Evolutionary conservation across 805 yeast species (phyloP), one percentile per base, ranked within the genome.

Genomic region (Wickerhamiella nectarea): DNA sequence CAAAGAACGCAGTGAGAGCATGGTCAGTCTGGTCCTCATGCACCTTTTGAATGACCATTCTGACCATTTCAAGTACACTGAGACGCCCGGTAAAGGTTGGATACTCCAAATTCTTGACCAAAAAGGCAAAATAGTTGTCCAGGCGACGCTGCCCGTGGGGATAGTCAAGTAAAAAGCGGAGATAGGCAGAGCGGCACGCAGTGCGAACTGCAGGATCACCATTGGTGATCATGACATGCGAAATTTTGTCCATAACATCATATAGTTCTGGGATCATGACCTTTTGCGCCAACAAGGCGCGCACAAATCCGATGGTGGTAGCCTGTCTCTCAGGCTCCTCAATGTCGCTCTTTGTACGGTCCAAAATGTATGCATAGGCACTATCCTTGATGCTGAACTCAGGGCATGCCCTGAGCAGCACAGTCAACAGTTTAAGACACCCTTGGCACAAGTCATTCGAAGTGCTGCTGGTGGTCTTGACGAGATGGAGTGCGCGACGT

Each of bases 301-400:
- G 80, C 52, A 91, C 60, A 53, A 89, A 86, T 43, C 78, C 76
- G 60, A 87, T 84, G 0, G 96, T 94, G 36, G 84, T 69, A 34
- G 94, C 86, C 59, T 89, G 96, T 50, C 79, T 74, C 51, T 74
- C 78, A 9, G 95, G 95, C 52, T 89, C 95, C 54, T 82, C 86
- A 48, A 91, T 65, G 62, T 91, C 97, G 1, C 95, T 93, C 56
- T 74, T 75, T 36, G 91, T 65, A 50, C 82, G 70, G 9, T 74
- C 72, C 48, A 91, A 63, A 19, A 89, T 65, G 56, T 80, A 84
- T 44, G 82, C 78, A 29, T 86, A 58, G 0, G 94, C 84, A 2
- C 75, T 65, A 25, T 78, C 80, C 52, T 80, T 81, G 51, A 86
- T 59, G 39, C 72, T 66, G 36, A 84, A 65, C 42, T 78, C 78